Conservation (phyloP, 805 yeast genomes). For the Candida loeiensis region DNA sequence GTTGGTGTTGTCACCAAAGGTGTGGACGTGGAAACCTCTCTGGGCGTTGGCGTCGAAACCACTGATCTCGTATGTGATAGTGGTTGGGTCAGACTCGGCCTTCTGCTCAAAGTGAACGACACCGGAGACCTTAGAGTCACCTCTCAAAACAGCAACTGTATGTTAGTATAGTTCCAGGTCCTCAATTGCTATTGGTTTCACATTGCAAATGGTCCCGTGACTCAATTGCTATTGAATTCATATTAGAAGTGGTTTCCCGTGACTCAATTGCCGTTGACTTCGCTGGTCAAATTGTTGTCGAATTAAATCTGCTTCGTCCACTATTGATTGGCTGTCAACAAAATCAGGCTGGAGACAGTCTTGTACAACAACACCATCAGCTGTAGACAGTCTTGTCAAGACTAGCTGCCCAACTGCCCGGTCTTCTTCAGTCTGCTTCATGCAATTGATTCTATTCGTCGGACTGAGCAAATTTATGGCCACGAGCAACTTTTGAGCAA, state of each 20-base stretch:
- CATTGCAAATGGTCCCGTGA: not conserved
- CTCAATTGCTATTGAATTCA: not conserved
- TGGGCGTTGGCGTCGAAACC: conserved; percentile 87
- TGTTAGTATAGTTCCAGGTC: conserved; percentile 13
- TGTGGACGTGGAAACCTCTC: conserved; percentile 97
- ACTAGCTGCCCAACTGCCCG: too few relatives aligned
- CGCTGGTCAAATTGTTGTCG: too few relatives aligned
- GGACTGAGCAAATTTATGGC: not conserved
- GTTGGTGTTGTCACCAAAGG: conserved; percentile 98
- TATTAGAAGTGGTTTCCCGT: not conserved
- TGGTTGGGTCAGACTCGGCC: conserved; percentile 76
- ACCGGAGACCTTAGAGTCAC: conserved; percentile 89
- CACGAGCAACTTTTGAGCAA: not conserved
- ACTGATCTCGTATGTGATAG: conserved; percentile 79
- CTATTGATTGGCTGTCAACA: too few relatives aligned
- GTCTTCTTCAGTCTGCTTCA: too few relatives aligned
- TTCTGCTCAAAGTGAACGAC: conserved; percentile 82
- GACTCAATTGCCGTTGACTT: not conserved
- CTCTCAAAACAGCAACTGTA: conserved; percentile 90
- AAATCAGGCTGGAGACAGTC: too few relatives aligned
- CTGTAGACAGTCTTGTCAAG: too few relatives aligned
- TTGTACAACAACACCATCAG: too few relatives aligned
- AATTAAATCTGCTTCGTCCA: too few relatives aligned
- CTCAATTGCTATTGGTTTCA: not conserved
- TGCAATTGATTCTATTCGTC: not conserved